Conservation (phyloP, 169 alveolate species). For the Cryptosporidium tyzzeri region DNA sequence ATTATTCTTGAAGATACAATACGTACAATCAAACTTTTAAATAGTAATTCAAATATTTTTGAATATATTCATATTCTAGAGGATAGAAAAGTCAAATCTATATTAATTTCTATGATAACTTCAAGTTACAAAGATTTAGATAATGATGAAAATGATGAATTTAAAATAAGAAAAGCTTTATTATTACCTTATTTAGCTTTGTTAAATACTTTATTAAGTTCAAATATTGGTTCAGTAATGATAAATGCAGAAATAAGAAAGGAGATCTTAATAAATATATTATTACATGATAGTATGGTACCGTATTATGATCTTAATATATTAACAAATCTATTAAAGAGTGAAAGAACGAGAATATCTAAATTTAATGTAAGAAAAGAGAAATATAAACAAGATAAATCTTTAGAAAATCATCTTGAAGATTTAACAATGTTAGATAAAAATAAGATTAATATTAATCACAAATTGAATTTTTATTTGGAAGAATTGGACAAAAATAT, state of each 20-base stretch:
- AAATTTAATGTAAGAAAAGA: background rate
- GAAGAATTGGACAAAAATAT: background rate
- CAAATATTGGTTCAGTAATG: constrained; percentile 13
- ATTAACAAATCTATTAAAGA: constrained; percentile 20
- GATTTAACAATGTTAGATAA: background rate
- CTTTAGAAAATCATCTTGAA: background rate
- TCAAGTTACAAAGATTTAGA: background rate
- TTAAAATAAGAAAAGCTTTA: background rate
- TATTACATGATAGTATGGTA: constrained; percentile 15
- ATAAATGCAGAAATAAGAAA: background rate
- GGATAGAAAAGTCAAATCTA: background rate
- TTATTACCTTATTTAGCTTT: constrained; percentile 43
- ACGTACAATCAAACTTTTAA: background rate
- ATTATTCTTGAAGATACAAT: constrained; percentile 2
- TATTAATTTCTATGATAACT: constrained; percentile 6
- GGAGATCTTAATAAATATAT: background rate
- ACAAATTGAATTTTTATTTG: background rate
- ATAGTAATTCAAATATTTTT: background rate
- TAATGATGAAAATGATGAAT: background rate
- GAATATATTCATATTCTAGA: no score
- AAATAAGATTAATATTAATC: background rate
- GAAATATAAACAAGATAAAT: background rate
- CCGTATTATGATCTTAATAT: background rate
- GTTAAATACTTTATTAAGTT: background rate
- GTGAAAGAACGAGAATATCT: background rate